A percentile compares a stretch with the other conserved stretches of the same genome.
phyloP scores from a whole-genome alignment of 345 rosid species.

The Hibiscus trionum region DNA sequence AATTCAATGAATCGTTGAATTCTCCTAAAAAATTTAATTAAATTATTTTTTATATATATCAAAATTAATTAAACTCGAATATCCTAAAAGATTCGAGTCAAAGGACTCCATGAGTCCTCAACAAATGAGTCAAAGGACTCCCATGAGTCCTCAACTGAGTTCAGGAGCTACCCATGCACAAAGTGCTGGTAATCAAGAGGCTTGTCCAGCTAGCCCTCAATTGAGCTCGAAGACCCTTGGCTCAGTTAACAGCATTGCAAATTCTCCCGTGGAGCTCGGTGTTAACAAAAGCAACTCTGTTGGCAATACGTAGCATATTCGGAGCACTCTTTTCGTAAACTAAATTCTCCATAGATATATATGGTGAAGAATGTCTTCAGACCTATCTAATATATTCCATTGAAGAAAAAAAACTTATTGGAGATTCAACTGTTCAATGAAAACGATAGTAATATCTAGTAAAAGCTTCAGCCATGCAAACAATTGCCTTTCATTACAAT shows the following conservation, averaged over 20 bases:
- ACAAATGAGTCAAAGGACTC: constrained; percentile 76
- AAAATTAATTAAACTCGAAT: too few species aligned
- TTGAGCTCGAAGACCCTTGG: constrained; percentile 87
- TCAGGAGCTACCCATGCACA: constrained; percentile 70
- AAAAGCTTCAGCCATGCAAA: neutral
- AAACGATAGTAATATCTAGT: neutral
- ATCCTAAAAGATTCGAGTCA: too few species aligned
- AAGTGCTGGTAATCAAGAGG: constrained; percentile 71
- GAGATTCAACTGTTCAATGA: neutral
- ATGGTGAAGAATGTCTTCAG: neutral
- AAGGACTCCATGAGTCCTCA: constrained; percentile 69
- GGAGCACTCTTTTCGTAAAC: neutral
- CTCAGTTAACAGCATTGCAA: constrained; percentile 80
- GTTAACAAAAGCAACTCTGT: constrained; percentile 73
- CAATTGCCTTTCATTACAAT: neutral
- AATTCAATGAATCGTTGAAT: too few species aligned
- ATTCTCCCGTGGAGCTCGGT: constrained; percentile 91
- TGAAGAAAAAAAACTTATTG: neutral
- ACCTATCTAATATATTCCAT: neutral
- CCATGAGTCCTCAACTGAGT: constrained; percentile 78
- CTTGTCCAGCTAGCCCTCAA: constrained; percentile 92
- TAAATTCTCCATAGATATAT: neutral
- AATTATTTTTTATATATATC: too few species aligned
- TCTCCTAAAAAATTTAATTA: too few species aligned
- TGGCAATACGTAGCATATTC: constrained; percentile 26